Evolutionary conservation across 805 yeast genomes (phyloP), one percentile per base, ranked within the genome.

Genomic region (Lipomyces spencermartinsiae): DNA sequence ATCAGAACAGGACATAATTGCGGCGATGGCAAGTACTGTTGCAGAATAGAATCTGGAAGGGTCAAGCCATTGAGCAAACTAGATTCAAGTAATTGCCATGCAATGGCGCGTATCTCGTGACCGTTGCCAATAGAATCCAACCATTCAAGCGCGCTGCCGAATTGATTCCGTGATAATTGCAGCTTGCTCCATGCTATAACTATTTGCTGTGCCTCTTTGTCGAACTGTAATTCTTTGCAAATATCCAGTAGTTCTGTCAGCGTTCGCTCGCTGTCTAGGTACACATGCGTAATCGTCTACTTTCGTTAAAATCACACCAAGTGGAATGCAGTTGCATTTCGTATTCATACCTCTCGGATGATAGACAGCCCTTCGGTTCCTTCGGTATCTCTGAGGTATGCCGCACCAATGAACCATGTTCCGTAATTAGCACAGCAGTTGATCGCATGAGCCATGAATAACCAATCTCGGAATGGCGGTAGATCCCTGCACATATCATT

Each of bases 1-100:
- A 78, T 39, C 10, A 51, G 57, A 14, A 55, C 64, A 16, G 74
- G 71, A 16, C 69, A 64, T 2, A 49, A 25, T 12, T 57, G 59
- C 4, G 74, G 74, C 19, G 71, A 49, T 10, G 68, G 29, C 14
- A 71, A 29, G 49, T 22, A 63, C 33, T 56, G 62, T 25, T 43
- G 33, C 25, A 71, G 58, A 12, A 63, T 60, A 2, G 66, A 8
- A 51, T 71, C 74, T 0, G 71, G 72, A 7, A 64, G 25, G 2
- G 61, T 33, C 4, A 59, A 22, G 6, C 71, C 72, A n/a, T 59
- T 46, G 22, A 75, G 59, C 9, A 77, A 64, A 16, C 63, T 49
- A 33, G 65, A 37, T 59, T 77, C 77, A 29, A 77, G 71, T 54
- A 77, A 61, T 16, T 63, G 39, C 79, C 79, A 77, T 29, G 68